Conservation (phyloP, 805 yeast species). For the Yarrowia sp. region DNA sequence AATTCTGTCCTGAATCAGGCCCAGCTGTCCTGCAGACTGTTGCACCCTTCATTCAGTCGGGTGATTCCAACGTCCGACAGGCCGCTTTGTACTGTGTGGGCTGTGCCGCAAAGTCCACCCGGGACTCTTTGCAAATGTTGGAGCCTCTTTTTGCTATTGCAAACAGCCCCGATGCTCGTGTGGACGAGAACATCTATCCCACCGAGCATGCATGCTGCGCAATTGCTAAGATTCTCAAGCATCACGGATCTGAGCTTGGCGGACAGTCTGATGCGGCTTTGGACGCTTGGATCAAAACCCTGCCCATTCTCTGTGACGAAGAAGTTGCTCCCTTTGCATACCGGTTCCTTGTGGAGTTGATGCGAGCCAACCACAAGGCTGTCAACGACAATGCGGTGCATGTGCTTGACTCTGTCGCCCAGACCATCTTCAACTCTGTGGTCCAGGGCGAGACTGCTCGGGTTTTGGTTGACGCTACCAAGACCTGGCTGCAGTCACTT, state of each 20-base stretch:
- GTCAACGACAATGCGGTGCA: constrained; percentile 62
- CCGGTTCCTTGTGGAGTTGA: constrained; percentile 72
- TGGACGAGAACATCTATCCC: constrained; percentile 83
- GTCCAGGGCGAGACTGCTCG: constrained; percentile 76
- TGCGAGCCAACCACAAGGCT: constrained; percentile 68
- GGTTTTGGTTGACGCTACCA: constrained; percentile 65
- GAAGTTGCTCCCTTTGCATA: constrained; percentile 89
- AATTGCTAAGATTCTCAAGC: constrained; percentile 80
- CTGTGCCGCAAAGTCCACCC: constrained; percentile 83
- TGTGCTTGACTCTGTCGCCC: constrained; percentile 71
- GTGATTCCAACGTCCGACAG: constrained; percentile 72
- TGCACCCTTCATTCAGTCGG: constrained; percentile 58
- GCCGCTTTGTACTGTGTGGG: constrained; percentile 87
- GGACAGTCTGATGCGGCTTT: constrained; percentile 64
- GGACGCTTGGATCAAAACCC: constrained; percentile 76
- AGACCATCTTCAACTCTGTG: constrained; percentile 73
- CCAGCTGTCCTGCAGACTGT: constrained; percentile 67
- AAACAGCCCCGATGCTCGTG: constrained; percentile 77
- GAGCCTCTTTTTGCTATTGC: constrained; percentile 77
- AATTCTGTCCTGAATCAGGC: constrained; percentile 63
- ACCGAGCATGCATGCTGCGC: constrained; percentile 87
- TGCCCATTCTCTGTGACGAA: constrained; percentile 84
- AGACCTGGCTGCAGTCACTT: constrained; percentile 57
- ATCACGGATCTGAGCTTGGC: constrained; percentile 64
- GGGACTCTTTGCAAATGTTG: constrained; percentile 68